A percentile compares a stretch with the other conserved stretches of the same genome.
phyloP scores from a whole-genome alignment of 306 rosid species.

The Dalbergia cochinchinensis region DNA sequence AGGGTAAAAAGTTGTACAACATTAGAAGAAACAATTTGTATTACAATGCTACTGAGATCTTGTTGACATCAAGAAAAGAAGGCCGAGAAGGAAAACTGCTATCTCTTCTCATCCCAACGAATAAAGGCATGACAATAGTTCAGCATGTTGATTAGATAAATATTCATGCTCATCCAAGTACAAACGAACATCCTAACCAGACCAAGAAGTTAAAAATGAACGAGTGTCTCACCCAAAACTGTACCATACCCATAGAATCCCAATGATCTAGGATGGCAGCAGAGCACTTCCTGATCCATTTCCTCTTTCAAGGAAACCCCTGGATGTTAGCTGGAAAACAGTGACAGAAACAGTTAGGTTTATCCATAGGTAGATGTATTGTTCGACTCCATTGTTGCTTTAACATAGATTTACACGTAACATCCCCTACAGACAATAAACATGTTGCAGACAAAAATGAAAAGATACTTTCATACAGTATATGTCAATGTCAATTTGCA shows the following conservation, averaged over 20 bases:
- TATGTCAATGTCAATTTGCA: constrained; percentile 16
- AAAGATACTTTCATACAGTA: background rate
- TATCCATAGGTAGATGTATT: constrained; percentile 13
- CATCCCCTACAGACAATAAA: constrained; percentile 20
- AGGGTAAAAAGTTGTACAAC: background rate
- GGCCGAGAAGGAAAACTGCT: constrained; percentile 64
- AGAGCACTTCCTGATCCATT: constrained; percentile 62
- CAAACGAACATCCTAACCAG: constrained; percentile 28
- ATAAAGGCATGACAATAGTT: constrained; percentile 24
- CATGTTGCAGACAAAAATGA: constrained; percentile 21
- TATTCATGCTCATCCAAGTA: constrained; percentile 37
- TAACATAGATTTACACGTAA: background rate
- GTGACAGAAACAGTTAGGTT: constrained; percentile 29
- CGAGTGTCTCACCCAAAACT: constrained; percentile 33
- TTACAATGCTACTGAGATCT: constrained; percentile 30
- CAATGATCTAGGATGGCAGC: constrained; percentile 48
- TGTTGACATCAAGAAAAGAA: constrained; percentile 38
- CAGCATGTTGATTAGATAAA: constrained; percentile 27
- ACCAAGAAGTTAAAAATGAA: constrained; percentile 4
- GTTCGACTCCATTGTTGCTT: background rate
- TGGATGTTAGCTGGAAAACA: constrained; percentile 67
- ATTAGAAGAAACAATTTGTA: constrained; percentile 22
- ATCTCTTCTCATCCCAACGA: constrained; percentile 56
- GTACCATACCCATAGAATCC: constrained; percentile 30
- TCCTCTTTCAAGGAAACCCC: constrained; percentile 73